Percentiles rank a stretch among this genome's conserved stretches.
Conservation (phyloP, 2,329 filamentous ascomycete genomes). For the Nothophoma quercina region DNA sequence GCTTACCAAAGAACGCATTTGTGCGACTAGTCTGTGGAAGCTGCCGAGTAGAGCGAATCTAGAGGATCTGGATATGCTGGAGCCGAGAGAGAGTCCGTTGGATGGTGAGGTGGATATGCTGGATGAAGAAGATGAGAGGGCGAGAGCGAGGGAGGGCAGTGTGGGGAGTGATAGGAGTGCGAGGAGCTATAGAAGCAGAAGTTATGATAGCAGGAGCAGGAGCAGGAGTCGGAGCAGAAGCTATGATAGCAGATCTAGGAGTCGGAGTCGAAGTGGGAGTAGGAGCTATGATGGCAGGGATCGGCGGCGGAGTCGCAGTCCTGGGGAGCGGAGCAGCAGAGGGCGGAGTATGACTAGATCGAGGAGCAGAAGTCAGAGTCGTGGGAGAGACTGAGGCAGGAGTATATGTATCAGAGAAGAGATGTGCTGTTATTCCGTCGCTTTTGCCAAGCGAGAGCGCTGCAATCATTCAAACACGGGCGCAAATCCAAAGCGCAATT, state of each 20-base stretch:
- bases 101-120: slow-evolving; percentile 75
- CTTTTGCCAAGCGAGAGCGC: too few species aligned
- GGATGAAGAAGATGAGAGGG: slow-evolving; percentile 28
- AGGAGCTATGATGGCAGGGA: slow-evolving; percentile 25
- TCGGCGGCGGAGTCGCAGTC: slow-evolving; percentile 8
- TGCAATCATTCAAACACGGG: too few species aligned
- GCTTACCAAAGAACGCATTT: slow-evolving; percentile 86
- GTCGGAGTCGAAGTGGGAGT: slow-evolving; percentile 14
- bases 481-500: too few species aligned
- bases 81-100: slow-evolving; percentile 83
- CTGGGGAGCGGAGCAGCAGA: slow-evolving; percentile 1
- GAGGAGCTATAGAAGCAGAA: slow-evolving; percentile 12
- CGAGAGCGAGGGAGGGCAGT: slow-evolving; percentile 20
- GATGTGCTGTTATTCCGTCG: too few species aligned
- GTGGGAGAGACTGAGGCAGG: neutral
- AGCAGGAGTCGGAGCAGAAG: slow-evolving; percentile 19
- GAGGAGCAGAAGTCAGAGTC: slow-evolving; percentile 1
- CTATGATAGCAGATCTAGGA: slow-evolving; percentile 16
- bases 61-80: slow-evolving; percentile 88
- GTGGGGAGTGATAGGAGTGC: slow-evolving; percentile 20
- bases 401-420: too few species aligned
- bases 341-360: neutral
- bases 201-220: slow-evolving; percentile 16
- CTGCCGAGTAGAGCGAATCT: slow-evolving; percentile 81
- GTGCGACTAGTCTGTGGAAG: slow-evolving; percentile 91